Evolutionary conservation across 345 rosid genomes (phyloP).

Genomic region (Lenwebbia sp.): DNA sequence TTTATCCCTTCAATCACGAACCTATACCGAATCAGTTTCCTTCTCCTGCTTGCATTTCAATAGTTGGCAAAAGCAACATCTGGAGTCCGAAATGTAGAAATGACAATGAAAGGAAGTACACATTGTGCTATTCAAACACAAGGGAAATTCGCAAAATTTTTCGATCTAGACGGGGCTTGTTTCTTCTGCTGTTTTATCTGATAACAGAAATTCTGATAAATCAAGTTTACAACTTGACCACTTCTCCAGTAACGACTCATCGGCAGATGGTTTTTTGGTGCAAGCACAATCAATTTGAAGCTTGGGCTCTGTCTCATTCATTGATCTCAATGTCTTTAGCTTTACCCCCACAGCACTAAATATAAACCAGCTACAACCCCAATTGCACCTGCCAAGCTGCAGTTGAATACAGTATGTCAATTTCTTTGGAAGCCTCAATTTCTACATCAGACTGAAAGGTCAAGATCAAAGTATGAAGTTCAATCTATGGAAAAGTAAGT

Average conservation of each 20-base stretch:
- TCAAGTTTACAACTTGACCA: neutral
- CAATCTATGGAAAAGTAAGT: neutral
- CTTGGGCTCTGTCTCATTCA: neutral
- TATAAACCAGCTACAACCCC: slow-evolving; percentile 13
- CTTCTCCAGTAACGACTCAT: neutral
- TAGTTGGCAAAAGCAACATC: neutral
- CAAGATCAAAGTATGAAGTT: neutral
- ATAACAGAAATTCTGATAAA: slow-evolving; percentile 13
- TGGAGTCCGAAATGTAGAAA: neutral
- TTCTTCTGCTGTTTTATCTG: neutral
- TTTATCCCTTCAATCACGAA: neutral
- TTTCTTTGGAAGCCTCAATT: neutral
- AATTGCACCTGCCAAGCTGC: slow-evolving; percentile 15
- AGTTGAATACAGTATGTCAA: neutral
- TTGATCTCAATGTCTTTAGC: slow-evolving; percentile 8
- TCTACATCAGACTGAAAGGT: neutral
- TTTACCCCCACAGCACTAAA: slow-evolving; percentile 20
- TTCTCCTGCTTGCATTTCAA: neutral
- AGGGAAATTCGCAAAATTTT: neutral
- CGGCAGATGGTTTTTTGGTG: neutral
- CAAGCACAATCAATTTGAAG: neutral
- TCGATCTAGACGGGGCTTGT: neutral
- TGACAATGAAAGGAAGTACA: neutral
- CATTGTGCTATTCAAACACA: neutral
- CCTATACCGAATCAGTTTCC: neutral